These are phyloP conservation scores for Styphnolobium japonicum DNA, from an alignment of 306 rosid genomes.

Conservation along the genomic window DNA sequence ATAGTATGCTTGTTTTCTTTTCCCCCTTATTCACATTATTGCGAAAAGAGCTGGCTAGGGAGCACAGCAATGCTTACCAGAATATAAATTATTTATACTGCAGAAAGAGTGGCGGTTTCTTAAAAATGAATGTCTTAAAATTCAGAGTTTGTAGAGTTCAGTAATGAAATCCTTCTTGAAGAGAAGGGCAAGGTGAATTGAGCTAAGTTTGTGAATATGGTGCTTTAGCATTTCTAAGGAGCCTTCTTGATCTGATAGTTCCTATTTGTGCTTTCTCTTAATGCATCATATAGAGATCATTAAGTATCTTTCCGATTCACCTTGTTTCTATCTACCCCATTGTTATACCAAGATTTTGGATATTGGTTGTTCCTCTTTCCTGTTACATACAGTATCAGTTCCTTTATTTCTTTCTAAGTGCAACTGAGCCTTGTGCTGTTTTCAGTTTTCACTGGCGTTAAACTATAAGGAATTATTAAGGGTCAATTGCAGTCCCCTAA, in stretches of 20 bases:
- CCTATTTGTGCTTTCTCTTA: not conserved
- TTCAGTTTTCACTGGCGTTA: not conserved
- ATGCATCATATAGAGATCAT: not conserved
- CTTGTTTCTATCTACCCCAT: not conserved
- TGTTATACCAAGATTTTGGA: not conserved
- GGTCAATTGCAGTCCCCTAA: not conserved
- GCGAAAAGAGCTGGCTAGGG: slow-evolving; percentile 10
- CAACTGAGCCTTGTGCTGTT: not conserved
- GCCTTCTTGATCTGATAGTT: not conserved
- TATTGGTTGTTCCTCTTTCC: not conserved
- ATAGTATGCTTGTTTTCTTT: not conserved
- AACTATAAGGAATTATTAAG: not conserved
- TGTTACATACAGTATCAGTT: not conserved
- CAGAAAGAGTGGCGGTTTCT: not conserved
- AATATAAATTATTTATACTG: not conserved
- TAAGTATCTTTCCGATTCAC: not conserved
- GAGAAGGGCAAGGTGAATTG: not conserved
- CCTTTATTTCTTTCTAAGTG: not conserved
- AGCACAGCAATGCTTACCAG: not conserved
- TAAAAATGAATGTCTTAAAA: not conserved
- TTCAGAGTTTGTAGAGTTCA: not conserved
- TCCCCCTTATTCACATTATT: not conserved
- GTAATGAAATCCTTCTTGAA: not conserved
- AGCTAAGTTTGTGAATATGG: not conserved
- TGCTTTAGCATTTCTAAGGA: not conserved